Conservation (phyloP, 352 stramenopile genomes). For the Saprolegnia parasitica region DNA sequence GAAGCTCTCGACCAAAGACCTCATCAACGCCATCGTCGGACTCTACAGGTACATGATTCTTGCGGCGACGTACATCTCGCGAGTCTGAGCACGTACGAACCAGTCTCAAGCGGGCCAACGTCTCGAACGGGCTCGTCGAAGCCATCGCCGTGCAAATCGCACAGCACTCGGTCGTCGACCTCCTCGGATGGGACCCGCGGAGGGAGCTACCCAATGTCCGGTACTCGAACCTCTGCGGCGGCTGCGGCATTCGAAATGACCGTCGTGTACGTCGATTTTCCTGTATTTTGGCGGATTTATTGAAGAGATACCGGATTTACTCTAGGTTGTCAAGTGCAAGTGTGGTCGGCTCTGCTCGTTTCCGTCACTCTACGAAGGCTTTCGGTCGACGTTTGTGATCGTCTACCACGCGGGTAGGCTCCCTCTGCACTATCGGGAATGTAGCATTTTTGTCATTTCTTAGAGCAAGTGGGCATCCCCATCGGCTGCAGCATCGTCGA, state of each 20-base stretch:
- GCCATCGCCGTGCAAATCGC: neutral
- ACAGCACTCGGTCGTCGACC: constrained; percentile 53
- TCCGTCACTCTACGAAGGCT: constrained; percentile 72
- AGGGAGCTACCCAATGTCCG: constrained; percentile 66
- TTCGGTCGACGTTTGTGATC: constrained; percentile 60
- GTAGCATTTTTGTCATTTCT: neutral
- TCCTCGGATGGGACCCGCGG: constrained; percentile 71
- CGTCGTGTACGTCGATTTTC: constrained; percentile 40
- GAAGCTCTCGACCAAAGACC: constrained; percentile 16
- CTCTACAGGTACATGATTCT: constrained; percentile 7
- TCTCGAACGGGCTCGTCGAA: constrained; percentile 22
- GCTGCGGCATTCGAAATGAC: constrained; percentile 69
- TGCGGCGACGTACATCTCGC: neutral
- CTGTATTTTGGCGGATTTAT: no score
- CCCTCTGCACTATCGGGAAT: neutral
- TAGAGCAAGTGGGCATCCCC: constrained; percentile 67
- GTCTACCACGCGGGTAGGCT: constrained; percentile 66
- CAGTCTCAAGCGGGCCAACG: constrained; percentile 17
- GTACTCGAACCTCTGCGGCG: constrained; percentile 65
- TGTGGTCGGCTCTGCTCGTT: constrained; percentile 65
- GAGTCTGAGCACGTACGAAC: no score
- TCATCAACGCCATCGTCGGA: constrained; percentile 15
- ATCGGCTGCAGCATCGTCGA: constrained; percentile 65
- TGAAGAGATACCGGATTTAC: no score
- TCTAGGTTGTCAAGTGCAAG: constrained; percentile 35